Conservation (phyloP, 2,329 filamentous ascomycete genomes). For the Mycosphaerella sp. region DNA sequence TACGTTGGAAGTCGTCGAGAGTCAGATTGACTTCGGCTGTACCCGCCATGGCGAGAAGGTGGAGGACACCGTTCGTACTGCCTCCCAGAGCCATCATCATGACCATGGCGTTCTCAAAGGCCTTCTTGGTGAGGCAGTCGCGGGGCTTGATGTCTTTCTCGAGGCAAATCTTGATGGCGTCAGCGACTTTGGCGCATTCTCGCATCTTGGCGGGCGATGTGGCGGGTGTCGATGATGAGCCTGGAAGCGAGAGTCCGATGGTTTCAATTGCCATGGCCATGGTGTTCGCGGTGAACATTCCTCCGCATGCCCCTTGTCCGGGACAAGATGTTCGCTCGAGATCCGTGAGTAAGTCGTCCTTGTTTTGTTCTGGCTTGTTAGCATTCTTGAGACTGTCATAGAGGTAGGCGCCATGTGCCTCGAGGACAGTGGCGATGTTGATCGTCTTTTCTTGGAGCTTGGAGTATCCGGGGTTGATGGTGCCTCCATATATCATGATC, state of each 20-base stretch:
- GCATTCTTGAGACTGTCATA: constrained; percentile 70
- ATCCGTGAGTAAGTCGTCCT: constrained; percentile 76
- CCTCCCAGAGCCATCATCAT: constrained; percentile 90
- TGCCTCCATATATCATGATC: constrained; percentile 92
- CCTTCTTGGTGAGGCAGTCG: constrained; percentile 69
- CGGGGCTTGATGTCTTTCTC: constrained; percentile 74
- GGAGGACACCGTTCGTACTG: constrained; percentile 80
- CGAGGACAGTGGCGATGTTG: constrained; percentile 85
- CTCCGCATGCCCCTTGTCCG: constrained; percentile 72
- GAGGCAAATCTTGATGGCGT: constrained; percentile 72
- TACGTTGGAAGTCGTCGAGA: constrained; percentile 74
- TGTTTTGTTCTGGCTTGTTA: constrained; percentile 59
- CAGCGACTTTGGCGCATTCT: constrained; percentile 75
- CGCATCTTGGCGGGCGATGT: constrained; percentile 75
- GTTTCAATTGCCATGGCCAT: constrained; percentile 89
- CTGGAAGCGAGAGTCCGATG: constrained; percentile 75
- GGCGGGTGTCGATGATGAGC: constrained; percentile 77
- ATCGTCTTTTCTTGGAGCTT: constrained; percentile 67
- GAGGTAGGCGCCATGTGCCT: constrained; percentile 73
- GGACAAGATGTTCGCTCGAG: constrained; percentile 74
- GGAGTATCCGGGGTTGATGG: constrained; percentile 82
- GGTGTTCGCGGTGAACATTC: constrained; percentile 93
- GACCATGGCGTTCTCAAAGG: constrained; percentile 83
- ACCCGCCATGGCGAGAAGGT: constrained; percentile 85
- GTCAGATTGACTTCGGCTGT: constrained; percentile 71